Evolutionary conservation across 257 asterid genomes (phyloP).

Genomic region (Fraxinus excelsior): DNA sequence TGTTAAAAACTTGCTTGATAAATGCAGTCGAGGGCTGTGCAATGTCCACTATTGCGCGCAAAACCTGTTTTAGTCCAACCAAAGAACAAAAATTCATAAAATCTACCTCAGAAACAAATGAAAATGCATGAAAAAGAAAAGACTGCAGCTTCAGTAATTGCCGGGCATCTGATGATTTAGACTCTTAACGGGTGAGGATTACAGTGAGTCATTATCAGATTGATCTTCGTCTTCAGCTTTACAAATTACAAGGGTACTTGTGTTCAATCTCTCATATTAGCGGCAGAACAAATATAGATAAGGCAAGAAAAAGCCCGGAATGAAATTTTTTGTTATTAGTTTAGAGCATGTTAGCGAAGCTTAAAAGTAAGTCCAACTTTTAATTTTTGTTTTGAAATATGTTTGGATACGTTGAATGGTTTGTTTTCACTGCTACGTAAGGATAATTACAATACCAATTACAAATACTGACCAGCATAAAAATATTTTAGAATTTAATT

Average conservation of each 20-base stretch:
- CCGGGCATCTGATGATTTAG: background rate
- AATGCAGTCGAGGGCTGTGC: background rate
- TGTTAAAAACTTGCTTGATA: background rate
- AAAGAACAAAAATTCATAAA: background rate
- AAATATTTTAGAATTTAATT: too few relatives aligned
- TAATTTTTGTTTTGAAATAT: too few relatives aligned
- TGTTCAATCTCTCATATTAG: background rate
- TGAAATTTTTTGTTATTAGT: background rate
- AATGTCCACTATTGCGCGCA: background rate
- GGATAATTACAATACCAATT: too few relatives aligned
- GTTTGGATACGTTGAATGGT: too few relatives aligned
- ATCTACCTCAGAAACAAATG: background rate
- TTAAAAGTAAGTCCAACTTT: too few relatives aligned
- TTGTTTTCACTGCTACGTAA: too few relatives aligned
- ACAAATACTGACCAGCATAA: too few relatives aligned
- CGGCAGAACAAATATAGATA: too few relatives aligned
- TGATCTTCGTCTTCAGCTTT: background rate
- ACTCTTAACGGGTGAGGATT: background rate
- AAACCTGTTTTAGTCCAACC: constrained; percentile 1
- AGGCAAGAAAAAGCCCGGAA: background rate
- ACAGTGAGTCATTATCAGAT: background rate
- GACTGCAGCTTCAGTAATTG: background rate
- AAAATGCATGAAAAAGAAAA: background rate
- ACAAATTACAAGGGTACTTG: background rate
- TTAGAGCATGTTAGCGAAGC: background rate